These are phyloP conservation scores for Cryptococcus floricola DNA, from an alignment of 1,284 basidiomycete species.

Conservation along the genomic window DNA sequence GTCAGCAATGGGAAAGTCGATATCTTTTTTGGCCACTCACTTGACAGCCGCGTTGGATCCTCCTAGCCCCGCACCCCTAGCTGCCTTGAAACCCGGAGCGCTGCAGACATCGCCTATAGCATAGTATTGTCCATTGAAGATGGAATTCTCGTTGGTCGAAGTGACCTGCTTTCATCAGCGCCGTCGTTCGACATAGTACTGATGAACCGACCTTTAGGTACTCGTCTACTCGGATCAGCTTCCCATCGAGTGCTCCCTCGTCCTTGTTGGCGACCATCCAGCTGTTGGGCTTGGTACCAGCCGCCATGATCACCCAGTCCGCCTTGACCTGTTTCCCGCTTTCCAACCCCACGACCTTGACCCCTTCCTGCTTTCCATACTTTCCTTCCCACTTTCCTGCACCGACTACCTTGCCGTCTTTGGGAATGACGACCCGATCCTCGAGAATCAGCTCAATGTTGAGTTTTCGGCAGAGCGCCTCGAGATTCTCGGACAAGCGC, in stretches of 20 bases:
- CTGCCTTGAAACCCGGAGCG: conserved; percentile 22
- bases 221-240: conserved; percentile 25
- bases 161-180: conserved; percentile 19
- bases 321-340: conserved; percentile 48
- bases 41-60: conserved; percentile 25
- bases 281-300: conserved; percentile 48
- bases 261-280: conserved; percentile 31
- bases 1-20: too few species aligned
- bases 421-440: conserved; percentile 36
- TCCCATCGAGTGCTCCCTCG: conserved; percentile 1
- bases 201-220: conserved; percentile 15
- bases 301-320: conserved; percentile 41
- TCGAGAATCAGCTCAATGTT: conserved; percentile 41
- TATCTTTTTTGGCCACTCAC: conserved; percentile 10
- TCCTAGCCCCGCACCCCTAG: conserved; percentile 32
- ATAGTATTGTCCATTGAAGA: conserved; percentile 34
- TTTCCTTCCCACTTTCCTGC: conserved; percentile 26
- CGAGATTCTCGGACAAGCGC: conserved; percentile 31
- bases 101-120: conserved; percentile 40
- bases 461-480: conserved; percentile 29
- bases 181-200: not conserved
- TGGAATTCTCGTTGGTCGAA: conserved; percentile 13
- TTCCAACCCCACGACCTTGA: conserved; percentile 6
- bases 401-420: not conserved
- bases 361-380: conserved; percentile 16